Conservation (phyloP, 352 stramenopile species). For the Pythium utonaiense region DNA sequence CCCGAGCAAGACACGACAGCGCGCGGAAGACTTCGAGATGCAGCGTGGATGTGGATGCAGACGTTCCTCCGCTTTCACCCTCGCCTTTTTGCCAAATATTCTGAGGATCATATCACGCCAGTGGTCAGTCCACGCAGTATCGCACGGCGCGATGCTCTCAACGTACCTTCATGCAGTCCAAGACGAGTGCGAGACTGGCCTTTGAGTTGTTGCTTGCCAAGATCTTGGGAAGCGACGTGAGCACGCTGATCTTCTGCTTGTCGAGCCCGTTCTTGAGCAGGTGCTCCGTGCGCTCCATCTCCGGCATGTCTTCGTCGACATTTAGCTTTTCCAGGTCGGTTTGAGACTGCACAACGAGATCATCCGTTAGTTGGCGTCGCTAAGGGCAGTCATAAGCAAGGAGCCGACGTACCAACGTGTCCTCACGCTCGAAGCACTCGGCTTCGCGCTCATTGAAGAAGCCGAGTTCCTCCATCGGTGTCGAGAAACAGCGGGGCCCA, state of each 20-base stretch:
- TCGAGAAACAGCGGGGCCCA: constrained; percentile 4
- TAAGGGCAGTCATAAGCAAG: not conserved
- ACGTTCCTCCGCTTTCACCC: constrained; percentile 31
- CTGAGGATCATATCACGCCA: not conserved
- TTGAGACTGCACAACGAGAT: constrained; percentile 41
- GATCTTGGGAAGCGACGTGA: constrained; percentile 66
- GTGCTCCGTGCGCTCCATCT: constrained; percentile 78
- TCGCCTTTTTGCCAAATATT: constrained; percentile 65
- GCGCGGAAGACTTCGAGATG: constrained; percentile 61
- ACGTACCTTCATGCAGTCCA: constrained; percentile 76
- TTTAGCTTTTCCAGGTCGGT: constrained; percentile 85
- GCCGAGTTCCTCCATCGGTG: constrained; percentile 69
- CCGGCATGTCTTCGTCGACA: constrained; percentile 78
- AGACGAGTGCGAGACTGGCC: constrained; percentile 46
- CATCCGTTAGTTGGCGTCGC: not conserved
- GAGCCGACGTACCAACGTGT: constrained; percentile 50
- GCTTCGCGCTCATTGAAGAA: constrained; percentile 84
- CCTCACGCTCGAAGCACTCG: constrained; percentile 81
- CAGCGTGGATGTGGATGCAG: constrained; percentile 29
- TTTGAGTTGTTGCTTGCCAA: constrained; percentile 74
- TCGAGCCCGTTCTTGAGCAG: constrained; percentile 72
- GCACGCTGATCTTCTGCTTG: constrained; percentile 78
- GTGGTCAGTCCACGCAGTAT: not conserved
- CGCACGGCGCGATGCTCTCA: not conserved
- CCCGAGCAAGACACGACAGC: constrained; percentile 46